Percentiles rank a stretch among this genome's conserved stretches.
phyloP scores from a whole-genome alignment of 345 rosid genomes.

The Lumnitzera littorea region DNA sequence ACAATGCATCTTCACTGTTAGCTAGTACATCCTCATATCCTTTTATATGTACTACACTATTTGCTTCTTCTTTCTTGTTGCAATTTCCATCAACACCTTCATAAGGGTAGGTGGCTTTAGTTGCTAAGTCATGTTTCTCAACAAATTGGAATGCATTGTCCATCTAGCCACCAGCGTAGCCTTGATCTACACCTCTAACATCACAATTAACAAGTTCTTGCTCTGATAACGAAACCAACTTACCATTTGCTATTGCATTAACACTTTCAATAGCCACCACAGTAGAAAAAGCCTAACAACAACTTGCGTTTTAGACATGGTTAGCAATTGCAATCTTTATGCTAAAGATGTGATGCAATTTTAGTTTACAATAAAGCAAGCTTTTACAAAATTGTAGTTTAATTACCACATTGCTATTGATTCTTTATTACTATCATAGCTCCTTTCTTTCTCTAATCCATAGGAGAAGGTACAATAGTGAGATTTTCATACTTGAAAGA shows the following conservation, averaged over 20 bases:
- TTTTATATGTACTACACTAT: conserved; percentile 15
- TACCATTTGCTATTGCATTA: conserved; percentile 4
- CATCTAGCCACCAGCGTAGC: conserved; percentile 27
- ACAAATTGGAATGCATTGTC: conserved; percentile 27
- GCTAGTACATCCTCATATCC: conserved; percentile 20
- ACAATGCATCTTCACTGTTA: neutral
- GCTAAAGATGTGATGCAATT: neutral
- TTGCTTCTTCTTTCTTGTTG: conserved; percentile 12
- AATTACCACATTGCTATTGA: conserved; percentile 39
- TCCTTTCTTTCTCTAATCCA: conserved; percentile 46
- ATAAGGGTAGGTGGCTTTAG: conserved; percentile 23
- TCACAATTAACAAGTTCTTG: conserved; percentile 25
- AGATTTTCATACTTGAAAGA: conserved; percentile 25
- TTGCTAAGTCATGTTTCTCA: conserved; percentile 15
- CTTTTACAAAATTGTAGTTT: neutral
- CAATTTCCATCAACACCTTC: conserved; percentile 20
- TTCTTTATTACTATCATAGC: conserved; percentile 37
- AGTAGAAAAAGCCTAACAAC: conserved; percentile 27
- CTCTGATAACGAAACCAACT: conserved; percentile 14
- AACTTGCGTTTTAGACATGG: conserved; percentile 4
- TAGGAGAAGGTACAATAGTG: conserved; percentile 17
- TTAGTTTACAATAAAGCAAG: neutral
- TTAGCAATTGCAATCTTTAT: neutral
- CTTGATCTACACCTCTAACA: conserved; percentile 1
- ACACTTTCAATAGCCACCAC: conserved; percentile 23